phyloP scores from a whole-genome alignment of 768 basidiomycete species.

The Pholiota microspora region DNA sequence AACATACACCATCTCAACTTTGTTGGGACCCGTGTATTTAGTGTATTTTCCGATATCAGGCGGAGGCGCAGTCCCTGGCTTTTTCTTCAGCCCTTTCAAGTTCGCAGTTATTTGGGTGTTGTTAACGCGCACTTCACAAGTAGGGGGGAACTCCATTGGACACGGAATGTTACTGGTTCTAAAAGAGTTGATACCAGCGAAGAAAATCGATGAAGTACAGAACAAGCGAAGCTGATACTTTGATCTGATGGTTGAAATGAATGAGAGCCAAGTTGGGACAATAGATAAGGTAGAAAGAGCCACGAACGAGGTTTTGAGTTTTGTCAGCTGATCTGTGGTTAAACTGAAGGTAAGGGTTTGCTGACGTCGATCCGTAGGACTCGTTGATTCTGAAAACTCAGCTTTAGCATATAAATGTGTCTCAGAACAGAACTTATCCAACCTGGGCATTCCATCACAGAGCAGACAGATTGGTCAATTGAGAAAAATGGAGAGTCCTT shows the following conservation, averaged over 20 bases:
- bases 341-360: conserved; percentile 63
- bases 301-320: conserved; percentile 57
- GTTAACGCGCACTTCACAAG: conserved; percentile 90
- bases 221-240: conserved; percentile 83
- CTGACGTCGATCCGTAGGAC: conserved; percentile 73
- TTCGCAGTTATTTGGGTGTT: conserved; percentile 64
- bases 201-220: conserved; percentile 83
- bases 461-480: conserved; percentile 63
- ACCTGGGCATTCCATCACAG: conserved; percentile 80
- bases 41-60: conserved; percentile 57
- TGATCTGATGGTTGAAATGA: conserved; percentile 35
- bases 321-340: conserved; percentile 58
- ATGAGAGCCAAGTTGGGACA: conserved; percentile 5
- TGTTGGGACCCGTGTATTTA: conserved; percentile 48
- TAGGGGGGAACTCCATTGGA: conserved; percentile 87
- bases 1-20: conserved; percentile 86
- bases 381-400: conserved; percentile 61
- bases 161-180: conserved; percentile 53
- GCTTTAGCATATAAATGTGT: conserved; percentile 1
- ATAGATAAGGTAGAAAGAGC: conserved; percentile 7
- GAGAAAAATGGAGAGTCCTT: conserved; percentile 78
- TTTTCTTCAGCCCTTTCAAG: conserved; percentile 92
- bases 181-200: conserved; percentile 52
- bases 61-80: conserved; percentile 91
- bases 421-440: conserved; percentile 6